Evolutionary conservation across 495 filamentous ascomycete genomes (phyloP), one percentile per base, ranked within the genome.

Genomic region (Xeromyces bisporus): DNA sequence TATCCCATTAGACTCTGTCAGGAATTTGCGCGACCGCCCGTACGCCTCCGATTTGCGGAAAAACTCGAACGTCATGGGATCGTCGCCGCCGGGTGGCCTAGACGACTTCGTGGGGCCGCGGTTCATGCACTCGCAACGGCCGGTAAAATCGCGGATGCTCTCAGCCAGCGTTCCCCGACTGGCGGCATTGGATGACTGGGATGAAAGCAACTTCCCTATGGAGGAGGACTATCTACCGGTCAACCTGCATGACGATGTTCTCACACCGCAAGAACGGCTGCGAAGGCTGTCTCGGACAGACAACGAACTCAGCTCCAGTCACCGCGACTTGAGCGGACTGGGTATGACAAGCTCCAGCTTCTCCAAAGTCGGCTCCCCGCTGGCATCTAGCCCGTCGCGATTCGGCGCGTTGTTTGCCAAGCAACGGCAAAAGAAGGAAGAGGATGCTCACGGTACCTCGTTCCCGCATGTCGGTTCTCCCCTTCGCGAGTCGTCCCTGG

Each of bases 391-490:
- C 37, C 83, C 84, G 1, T 89, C 82, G 33, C 74, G 86, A 10
- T 97, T 84, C 65, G 77, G 80, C 3, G 71, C 82, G 3, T 50
- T 93, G 6, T 93, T 93, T 56, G 74, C 77, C 36, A 63, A 77
- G 25, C 67, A 78, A 44, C 60, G 76, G 12, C 67, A 78, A 43
- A 72, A 68, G 45, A 77, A 80, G 26, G 79, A 87, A 35, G 80
- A 89, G 24, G 72, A 80, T 38, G 62, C 66, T 25, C 53, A 60
- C 18, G 53, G 52, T 6, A 73, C 75, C 8, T 73, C 69, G 1
- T 77, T 92, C 44, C 78, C 82, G 18, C 84, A 93, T 40, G 77
- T 96, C 30, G 89, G 91, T 14, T 96, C 91, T 23, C 89, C 89
- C 15, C 67, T 97, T 6, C 82, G 89, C 26, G 91, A 93, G 51